These are phyloP conservation scores for Boletus reticulatus DNA, from an alignment of 768 basidiomycete species.

Conservation along the genomic window DNA sequence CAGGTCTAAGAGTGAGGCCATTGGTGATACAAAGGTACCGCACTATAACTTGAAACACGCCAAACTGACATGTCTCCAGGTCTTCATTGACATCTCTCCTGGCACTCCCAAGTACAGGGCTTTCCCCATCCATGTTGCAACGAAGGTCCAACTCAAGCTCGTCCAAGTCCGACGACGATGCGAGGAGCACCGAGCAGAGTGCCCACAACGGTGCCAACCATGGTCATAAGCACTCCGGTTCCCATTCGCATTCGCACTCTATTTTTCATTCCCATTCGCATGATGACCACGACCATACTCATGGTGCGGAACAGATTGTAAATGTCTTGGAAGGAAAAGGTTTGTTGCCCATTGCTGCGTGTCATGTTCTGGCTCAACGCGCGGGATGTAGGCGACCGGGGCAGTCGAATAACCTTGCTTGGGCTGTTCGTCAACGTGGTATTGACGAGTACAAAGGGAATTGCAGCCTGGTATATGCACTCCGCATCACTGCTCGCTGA, in stretches of 20 bases:
- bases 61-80: constrained; percentile 17
- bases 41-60: neutral
- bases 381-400: constrained; percentile 60
- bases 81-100: neutral
- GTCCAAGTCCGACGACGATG: constrained; percentile 19
- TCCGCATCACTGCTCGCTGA: constrained; percentile 91
- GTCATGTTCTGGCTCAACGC: neutral
- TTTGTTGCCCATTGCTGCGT: constrained; percentile 30
- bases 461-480: constrained; percentile 87
- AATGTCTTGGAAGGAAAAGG: constrained; percentile 65
- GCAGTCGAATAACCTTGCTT: constrained; percentile 79
- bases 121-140: constrained; percentile 20
- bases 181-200: constrained; percentile 23
- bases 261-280: constrained; percentile 70
- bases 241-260: constrained; percentile 51
- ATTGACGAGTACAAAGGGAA: constrained; percentile 80
- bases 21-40: constrained; percentile 14
- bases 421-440: constrained; percentile 82
- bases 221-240: constrained; percentile 28
- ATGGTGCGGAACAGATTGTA: constrained; percentile 66
- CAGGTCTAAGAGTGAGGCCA: neutral
- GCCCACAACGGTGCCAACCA: constrained; percentile 30
- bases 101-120: neutral
- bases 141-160: constrained; percentile 15
- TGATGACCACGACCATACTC: constrained; percentile 52